Evolutionary conservation across 371 early-diverging fungal species (phyloP), one percentile per base, ranked within the genome.

Genomic region (Chytridium lagenaria): DNA sequence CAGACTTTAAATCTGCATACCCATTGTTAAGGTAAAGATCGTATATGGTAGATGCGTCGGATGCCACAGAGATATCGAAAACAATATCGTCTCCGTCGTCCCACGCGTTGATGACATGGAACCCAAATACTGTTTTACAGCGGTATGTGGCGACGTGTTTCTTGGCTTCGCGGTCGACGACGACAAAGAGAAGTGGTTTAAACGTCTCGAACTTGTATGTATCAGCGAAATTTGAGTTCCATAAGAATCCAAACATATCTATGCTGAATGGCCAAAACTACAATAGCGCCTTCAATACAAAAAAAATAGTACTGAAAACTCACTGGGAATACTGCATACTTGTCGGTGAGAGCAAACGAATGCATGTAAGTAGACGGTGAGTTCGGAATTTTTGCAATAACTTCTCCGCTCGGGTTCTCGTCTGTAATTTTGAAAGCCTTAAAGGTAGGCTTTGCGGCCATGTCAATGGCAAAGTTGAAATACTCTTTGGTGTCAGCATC

Each of bases 381-480:
- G 3, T 16, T 10, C 2, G 39, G 23, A 19, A 66, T 26, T 15
- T 38, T 28, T 7, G 12, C 26, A 26, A 66, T 7, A 22, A 66
- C 23, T 19, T 66, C 66, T 5, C 66, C 66, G 5, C 19, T 34
- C 15, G 66, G 66, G 92, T 90, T 81, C n/a, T 84, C 82, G 44
- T 86, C 86, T 50, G 89, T 84, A 50, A 90, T 77, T 0, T 90
- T 82, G 67, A 92, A 89, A 66, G 91, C 90, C 50, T 87, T 86
- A 22, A 59, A 51, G 15, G 90, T 90, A 2, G 87, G 83, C 10
- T 86, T 84, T 73, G 87, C 86, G 15, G 90, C 91, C 33, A 90
- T 83, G 51, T 92, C 92, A 89, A 91, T 90, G 26, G 90, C 85
- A 69, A 90, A 90, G 44, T 90, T 89, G 78, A 92, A 89, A 73